These are phyloP conservation scores for Niveomyces coronatus DNA, from an alignment of 2,329 filamentous ascomycete species.

Conservation along the genomic window DNA sequence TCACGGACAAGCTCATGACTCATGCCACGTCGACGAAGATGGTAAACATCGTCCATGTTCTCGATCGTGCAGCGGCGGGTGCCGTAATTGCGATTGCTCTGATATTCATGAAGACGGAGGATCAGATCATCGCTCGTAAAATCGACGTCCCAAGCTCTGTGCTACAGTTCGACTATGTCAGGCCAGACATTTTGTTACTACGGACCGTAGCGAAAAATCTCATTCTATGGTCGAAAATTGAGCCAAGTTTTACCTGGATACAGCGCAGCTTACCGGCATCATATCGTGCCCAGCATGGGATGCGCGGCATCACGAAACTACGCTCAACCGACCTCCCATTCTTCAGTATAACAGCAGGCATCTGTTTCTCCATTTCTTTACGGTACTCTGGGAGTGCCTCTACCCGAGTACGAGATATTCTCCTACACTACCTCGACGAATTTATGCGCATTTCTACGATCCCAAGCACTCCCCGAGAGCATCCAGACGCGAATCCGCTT, in stretches of 20 bases:
- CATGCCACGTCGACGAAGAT: conserved; percentile 84
- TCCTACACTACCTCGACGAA: conserved; percentile 76
- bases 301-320: conserved; percentile 51
- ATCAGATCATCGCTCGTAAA: conserved; percentile 76
- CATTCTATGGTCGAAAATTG: conserved; percentile 84
- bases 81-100: conserved; percentile 82
- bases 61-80: conserved; percentile 89
- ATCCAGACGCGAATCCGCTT: conserved; percentile 26
- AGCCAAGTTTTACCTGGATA: conserved; percentile 66
- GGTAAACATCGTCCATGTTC: conserved; percentile 81
- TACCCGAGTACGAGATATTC: conserved; percentile 61
- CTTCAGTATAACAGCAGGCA: conserved; percentile 81
- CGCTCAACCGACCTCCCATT: conserved; percentile 81
- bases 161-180: conserved; percentile 89
- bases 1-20: conserved; percentile 78
- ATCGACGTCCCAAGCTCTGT: conserved; percentile 86
- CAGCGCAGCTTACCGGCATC: conserved; percentile 58
- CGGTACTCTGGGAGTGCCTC: conserved; percentile 67
- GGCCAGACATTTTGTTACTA: conserved; percentile 84
- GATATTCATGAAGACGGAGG: conserved; percentile 95
- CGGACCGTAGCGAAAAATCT: conserved; percentile 82
- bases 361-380: conserved; percentile 72
- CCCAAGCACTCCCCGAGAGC: conserved; percentile 20
- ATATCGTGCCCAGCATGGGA: conserved; percentile 52
- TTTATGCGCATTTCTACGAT: conserved; percentile 69